Conservation (phyloP, 208 protist species). For the Crithidia fasciculata region DNA sequence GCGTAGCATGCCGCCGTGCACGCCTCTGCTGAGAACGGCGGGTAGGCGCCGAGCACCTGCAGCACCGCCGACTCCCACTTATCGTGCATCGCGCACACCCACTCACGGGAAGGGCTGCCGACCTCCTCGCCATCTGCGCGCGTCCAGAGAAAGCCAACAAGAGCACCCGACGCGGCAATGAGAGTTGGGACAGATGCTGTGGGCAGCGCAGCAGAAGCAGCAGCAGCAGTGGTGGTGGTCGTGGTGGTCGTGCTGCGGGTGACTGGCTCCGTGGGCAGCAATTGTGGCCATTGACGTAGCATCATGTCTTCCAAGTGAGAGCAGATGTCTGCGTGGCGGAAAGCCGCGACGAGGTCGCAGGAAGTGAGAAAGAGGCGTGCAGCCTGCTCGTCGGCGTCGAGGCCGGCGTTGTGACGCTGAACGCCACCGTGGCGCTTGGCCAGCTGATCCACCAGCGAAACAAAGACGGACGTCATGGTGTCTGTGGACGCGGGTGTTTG, state of each 20-base stretch:
- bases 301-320: constrained; percentile 25
- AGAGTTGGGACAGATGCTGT: constrained; percentile 11
- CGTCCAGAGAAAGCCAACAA: constrained; percentile 20
- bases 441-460: constrained; percentile 28
- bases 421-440: constrained; percentile 17
- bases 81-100: neutral
- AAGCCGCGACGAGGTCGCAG: constrained; percentile 26
- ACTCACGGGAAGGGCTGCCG: neutral
- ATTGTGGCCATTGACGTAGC: constrained; percentile 7
- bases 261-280: constrained; percentile 14
- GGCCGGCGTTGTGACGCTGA: neutral
- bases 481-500: neutral
- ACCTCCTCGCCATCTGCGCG: neutral
- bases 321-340: constrained; percentile 8
- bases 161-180: constrained; percentile 29
- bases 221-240: neutral
- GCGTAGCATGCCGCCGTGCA: constrained; percentile 47
- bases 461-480: constrained; percentile 5
- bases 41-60: constrained; percentile 46
- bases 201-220: neutral
- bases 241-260: neutral
- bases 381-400: constrained; percentile 16
- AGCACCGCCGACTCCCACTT: constrained; percentile 36
- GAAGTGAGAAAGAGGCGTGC: constrained; percentile 26
- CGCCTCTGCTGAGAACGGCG: constrained; percentile 44